Conservation (phyloP, 257 asterid species). For the Solanum neorickii region DNA sequence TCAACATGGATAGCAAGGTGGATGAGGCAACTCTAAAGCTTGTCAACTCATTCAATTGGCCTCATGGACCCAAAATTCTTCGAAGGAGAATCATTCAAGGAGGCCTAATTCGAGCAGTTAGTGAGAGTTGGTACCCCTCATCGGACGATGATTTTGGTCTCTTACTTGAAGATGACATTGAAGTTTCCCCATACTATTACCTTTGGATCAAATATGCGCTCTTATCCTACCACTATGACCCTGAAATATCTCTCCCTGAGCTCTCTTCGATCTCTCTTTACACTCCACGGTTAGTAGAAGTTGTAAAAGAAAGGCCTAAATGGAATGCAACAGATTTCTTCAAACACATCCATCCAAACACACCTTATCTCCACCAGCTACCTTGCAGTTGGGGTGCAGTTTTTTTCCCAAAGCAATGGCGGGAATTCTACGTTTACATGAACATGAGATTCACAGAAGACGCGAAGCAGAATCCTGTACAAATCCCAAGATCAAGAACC, state of each 20-base stretch:
- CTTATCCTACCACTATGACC: conserved; percentile 76
- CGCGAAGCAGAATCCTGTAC: conserved; percentile 82
- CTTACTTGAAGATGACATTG: conserved; percentile 84
- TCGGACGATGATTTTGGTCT: conserved; percentile 83
- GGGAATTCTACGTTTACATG: conserved; percentile 92
- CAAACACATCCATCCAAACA: conserved; percentile 69
- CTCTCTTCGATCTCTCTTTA: conserved; percentile 78
- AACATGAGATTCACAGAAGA: conserved; percentile 85
- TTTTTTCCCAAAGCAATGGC: conserved; percentile 88
- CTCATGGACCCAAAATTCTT: conserved; percentile 65
- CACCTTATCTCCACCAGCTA: conserved; percentile 86
- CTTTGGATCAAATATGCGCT: conserved; percentile 88
- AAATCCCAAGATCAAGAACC: conserved; percentile 91
- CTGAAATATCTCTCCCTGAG: conserved; percentile 68
- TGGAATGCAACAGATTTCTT: conserved; percentile 87
- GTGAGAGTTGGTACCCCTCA: conserved; percentile 92
- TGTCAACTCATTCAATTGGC: conserved; percentile 62
- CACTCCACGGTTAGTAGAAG: conserved; percentile 85
- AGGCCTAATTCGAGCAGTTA: conserved; percentile 89
- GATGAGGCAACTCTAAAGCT: conserved; percentile 62
- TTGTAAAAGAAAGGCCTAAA: conserved; percentile 85
- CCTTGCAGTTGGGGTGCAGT: conserved; percentile 99
- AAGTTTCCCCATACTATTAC: conserved; percentile 83
- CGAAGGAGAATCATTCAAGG: conserved; percentile 92
- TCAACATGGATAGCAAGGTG: conserved; percentile 88